Percentiles rank a stretch among this genome's conserved stretches.
phyloP scores from a whole-genome alignment of 257 asterid genomes.

The Nicotiana sylvestris region DNA sequence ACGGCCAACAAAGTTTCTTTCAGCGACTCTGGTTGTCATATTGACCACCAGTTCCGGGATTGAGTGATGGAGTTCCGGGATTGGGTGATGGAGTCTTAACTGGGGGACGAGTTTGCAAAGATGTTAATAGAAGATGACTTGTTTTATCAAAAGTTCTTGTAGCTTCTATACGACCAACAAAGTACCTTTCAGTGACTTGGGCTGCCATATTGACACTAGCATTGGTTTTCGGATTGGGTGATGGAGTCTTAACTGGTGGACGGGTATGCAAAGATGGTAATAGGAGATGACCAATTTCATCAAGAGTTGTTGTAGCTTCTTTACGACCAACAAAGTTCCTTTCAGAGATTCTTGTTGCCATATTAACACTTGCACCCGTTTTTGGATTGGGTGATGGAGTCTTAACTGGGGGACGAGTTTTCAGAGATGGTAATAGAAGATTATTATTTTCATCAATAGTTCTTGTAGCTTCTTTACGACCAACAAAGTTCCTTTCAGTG shows the following conservation, averaged over 20 bases:
- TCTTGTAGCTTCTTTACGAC: neutral
- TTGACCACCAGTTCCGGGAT: neutral
- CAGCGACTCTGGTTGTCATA: neutral
- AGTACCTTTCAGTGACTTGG: neutral
- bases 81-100: slow-evolving; percentile 19
- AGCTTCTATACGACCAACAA: neutral
- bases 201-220: neutral
- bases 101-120: neutral
- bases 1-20: neutral
- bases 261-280: neutral
- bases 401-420: neutral
- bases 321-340: neutral
- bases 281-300: neutral
- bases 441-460: neutral
- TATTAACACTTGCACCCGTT: neutral
- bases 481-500: neutral
- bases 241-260: neutral
- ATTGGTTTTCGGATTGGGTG: neutral
- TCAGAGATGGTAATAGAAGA: neutral
- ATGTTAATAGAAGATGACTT: neutral
- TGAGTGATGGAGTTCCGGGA: slow-evolving; percentile 22
- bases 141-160: neutral
- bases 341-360: neutral
- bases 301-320: neutral
- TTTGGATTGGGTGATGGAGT: neutral